Evolutionary conservation across 78 protist genomes (phyloP).

Genomic region (Dictyostelium capitatum): DNA sequence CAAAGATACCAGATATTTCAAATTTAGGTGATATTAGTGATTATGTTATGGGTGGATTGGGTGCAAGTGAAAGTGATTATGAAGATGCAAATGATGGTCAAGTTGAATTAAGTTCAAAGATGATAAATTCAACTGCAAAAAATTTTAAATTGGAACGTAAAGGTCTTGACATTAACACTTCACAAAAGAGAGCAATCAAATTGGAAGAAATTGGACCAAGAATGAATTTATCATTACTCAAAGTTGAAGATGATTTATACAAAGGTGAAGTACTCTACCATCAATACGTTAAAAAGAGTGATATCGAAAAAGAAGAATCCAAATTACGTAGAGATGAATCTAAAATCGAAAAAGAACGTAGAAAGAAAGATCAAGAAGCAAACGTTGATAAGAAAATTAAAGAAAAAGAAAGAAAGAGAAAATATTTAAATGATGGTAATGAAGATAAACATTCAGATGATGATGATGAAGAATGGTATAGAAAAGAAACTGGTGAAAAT

Average conservation of each 20-base stretch:
- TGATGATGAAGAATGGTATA: slow-evolving; percentile 89
- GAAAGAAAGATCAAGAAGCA: slow-evolving; percentile 63
- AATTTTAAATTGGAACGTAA: slow-evolving; percentile 32
- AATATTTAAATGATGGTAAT: slow-evolving; percentile 24
- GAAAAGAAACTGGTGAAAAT: slow-evolving; percentile 84
- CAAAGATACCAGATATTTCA: slow-evolving; percentile 60
- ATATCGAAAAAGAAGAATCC: slow-evolving; percentile 37
- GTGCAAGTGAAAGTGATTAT: slow-evolving; percentile 78
- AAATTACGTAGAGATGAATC: slow-evolving; percentile 12
- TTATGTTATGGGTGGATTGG: slow-evolving; percentile 52
- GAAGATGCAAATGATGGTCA: slow-evolving; percentile 83
- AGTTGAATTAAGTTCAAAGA: slow-evolving; percentile 39
- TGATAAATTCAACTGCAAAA: neutral
- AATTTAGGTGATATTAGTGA: slow-evolving; percentile 82
- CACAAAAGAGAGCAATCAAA: slow-evolving; percentile 74
- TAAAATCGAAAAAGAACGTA: slow-evolving; percentile 63
- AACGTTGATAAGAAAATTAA: slow-evolving; percentile 44
- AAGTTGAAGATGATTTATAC: slow-evolving; percentile 88
- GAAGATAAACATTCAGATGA: slow-evolving; percentile 48
- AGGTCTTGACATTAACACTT: neutral
- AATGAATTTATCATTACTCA: slow-evolving; percentile 77
- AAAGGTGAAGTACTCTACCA: slow-evolving; percentile 90
- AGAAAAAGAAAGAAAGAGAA: slow-evolving; percentile 35
- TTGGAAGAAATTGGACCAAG: slow-evolving; percentile 93
- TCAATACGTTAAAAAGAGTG: slow-evolving; percentile 24